Base-by-base conservation (phyloP, 176 grass and related monocot species). In the Puccinellia tenuiflora region DNA sequence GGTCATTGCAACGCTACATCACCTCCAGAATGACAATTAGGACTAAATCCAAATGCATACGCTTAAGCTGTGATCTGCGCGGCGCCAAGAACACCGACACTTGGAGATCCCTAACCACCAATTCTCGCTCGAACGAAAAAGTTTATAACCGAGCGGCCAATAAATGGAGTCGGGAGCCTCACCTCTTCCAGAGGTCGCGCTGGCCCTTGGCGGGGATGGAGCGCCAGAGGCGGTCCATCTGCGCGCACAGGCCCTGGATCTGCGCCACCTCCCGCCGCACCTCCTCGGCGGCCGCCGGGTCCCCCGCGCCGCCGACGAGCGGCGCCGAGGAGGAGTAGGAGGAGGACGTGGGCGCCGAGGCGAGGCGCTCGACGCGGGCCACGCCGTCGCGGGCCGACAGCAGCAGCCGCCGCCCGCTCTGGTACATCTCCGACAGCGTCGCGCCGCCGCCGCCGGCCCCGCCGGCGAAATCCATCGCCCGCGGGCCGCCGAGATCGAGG, bases 151-250 rank as follows among this genome's bases (percentile, higher is more conserved):
- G 7, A 57, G 16, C 68, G 51, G 38, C 46, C 9, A 5, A 20
- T 20, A 43, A 31, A 73, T 9, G 0, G 37, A 26, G 62, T 24
- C 34, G 63, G 16, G 46, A 70, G 17, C 56, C 60, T 88, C 88
- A 96, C 96, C 96, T 93, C 87, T 99, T 99, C 96, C 96, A 99
- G 78, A 99, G 87, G 87, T 96, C 96, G 29, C 91, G 91, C 77
- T 99, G 96, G 75, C 85, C 83, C 81, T 93, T 93, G 73, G 85
- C 74, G 14, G 93, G 88, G 80, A 96, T 90, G 50, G 93, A 94
- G 9, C 91, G 93, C 96, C 92, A 96, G 40, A 99, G 93, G 9
- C 88, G 91, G 70, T 99, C 90, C 96, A 99, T 99, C 91, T 99
- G 93, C 21, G 91, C 87, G 79, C 96, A 96, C 3, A 95, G 83